A percentile compares a stretch with the other conserved stretches of the same genome.
Conservation (phyloP, 495 filamentous ascomycete genomes). For the Trichoderma orchidacearum region DNA sequence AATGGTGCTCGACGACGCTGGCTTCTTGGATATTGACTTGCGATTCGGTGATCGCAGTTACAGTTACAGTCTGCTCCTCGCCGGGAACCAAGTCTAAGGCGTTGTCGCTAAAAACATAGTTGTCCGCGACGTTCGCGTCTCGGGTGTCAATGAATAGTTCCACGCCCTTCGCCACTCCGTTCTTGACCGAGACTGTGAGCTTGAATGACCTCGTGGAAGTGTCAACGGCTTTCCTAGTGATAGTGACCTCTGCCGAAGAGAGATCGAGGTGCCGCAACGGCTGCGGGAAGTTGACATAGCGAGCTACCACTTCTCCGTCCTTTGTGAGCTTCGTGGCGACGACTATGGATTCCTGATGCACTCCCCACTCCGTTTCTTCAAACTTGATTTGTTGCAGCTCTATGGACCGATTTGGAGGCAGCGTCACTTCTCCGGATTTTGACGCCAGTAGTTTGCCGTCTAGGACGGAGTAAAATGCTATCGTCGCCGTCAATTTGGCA, state of each 20-base stretch:
- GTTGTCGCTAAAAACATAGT: background rate
- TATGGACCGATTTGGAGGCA: background rate
- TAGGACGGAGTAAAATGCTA: background rate
- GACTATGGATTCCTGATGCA: constrained; percentile 16
- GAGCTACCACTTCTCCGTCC: constrained; percentile 32
- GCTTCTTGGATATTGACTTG: background rate
- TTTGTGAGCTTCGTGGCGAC: background rate
- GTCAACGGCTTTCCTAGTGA: background rate
- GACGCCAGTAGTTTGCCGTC: background rate
- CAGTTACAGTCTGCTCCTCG: background rate
- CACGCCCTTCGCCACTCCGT: background rate
- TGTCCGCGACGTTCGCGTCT: background rate
- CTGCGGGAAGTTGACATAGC: constrained; percentile 65
- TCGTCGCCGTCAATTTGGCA: background rate
- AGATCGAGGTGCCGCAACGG: constrained; percentile 69
- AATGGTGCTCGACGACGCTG: background rate
- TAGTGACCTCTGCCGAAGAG: background rate
- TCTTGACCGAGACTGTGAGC: background rate
- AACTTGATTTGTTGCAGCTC: background rate
- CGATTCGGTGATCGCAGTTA: background rate
- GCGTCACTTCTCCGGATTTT: background rate
- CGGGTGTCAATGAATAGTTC: background rate
- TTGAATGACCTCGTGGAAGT: background rate
- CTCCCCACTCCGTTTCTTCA: background rate
- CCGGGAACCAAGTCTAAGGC: background rate